These are phyloP conservation scores for Maudiozyma barnettii DNA, from an alignment of 805 yeast species.

Conservation along the genomic window DNA sequence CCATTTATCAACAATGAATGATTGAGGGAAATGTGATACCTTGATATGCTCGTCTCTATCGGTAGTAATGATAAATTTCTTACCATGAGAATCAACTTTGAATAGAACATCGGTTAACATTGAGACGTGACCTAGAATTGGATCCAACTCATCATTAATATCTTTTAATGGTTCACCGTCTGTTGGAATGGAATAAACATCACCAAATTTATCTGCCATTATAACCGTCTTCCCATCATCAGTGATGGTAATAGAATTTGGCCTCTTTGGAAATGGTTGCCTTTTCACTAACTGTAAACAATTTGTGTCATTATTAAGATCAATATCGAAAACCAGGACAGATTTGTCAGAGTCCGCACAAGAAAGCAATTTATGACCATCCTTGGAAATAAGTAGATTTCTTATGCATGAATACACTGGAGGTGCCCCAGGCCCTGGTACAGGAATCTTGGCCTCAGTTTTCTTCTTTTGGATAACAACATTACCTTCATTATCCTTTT, in stretches of 20 bases:
- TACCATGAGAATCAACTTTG: conserved; percentile 24
- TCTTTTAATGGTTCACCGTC: conserved; percentile 29
- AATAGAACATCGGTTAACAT: conserved; percentile 73
- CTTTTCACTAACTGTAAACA: conserved; percentile 49
- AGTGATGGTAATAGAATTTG: conserved; percentile 66
- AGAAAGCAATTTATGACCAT: conserved; percentile 49
- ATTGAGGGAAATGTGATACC: conserved; percentile 67
- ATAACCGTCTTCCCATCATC: conserved; percentile 42
- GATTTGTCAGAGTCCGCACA: conserved; percentile 82
- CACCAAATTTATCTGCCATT: conserved; percentile 94
- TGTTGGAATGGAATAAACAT: conserved; percentile 60
- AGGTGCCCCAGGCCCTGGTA: conserved; percentile 63
- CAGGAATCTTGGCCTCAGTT: conserved; percentile 43
- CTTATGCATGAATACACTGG: conserved; percentile 60
- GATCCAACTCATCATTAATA: conserved; percentile 40
- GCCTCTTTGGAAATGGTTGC: conserved; percentile 82
- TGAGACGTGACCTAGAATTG: conserved; percentile 91
- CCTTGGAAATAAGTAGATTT: conserved; percentile 43
- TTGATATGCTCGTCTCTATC: conserved; percentile 97
- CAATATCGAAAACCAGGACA: conserved; percentile 47
- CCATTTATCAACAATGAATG: conserved; percentile 71
- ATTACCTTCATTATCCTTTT: conserved; percentile 28
- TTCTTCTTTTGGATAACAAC: conserved; percentile 39
- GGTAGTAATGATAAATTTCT: conserved; percentile 54
- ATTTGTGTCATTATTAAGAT: conserved; percentile 24